A percentile compares a stretch with the other conserved stretches of the same genome.
phyloP scores from a whole-genome alignment of 2,329 filamentous ascomycete species.

The Didymosphaeria variabile region DNA sequence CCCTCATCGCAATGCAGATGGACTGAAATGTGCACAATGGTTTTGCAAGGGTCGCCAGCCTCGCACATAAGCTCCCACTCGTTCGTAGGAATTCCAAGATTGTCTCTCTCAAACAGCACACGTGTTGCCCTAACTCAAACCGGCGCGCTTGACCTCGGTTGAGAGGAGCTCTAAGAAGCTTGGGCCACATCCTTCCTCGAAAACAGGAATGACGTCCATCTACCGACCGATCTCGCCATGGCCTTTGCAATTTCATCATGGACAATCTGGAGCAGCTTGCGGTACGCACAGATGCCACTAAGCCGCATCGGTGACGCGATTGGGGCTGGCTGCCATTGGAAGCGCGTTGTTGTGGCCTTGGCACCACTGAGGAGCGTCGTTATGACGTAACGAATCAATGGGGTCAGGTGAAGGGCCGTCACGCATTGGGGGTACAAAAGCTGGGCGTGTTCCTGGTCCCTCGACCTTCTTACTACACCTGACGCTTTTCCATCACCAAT shows the following conservation, averaged over 20 bases:
- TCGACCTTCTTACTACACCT: constrained; percentile 20
- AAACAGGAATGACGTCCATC: constrained; percentile 25
- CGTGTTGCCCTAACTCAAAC: constrained; percentile 6
- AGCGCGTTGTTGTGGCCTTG: constrained; percentile 4
- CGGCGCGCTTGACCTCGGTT: constrained; percentile 5
- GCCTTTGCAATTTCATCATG: constrained; percentile 30
- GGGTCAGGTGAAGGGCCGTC: constrained; percentile 14
- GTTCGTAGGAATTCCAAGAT: background rate
- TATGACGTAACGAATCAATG: constrained; percentile 8
- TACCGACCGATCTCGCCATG: constrained; percentile 16
- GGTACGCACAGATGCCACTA: constrained; percentile 16
- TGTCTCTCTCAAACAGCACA: background rate
- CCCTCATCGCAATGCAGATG: background rate
- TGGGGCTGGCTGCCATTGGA: constrained; percentile 8
- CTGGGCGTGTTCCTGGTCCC: constrained; percentile 16
- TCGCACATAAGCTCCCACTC: background rate
- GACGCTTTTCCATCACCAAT: constrained; percentile 13
- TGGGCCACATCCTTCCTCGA: constrained; percentile 14
- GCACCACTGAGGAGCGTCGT: constrained; percentile 5
- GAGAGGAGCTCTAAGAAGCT: constrained; percentile 11
- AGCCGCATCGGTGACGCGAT: constrained; percentile 20
- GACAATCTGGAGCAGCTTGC: constrained; percentile 10
- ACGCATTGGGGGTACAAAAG: constrained; percentile 12
- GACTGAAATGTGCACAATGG: background rate
- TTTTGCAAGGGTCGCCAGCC: background rate